Evolutionary conservation across 805 yeast genomes (phyloP), one percentile per base, ranked within the genome.

Genomic region (Wickerhamomyces queroliae): DNA sequence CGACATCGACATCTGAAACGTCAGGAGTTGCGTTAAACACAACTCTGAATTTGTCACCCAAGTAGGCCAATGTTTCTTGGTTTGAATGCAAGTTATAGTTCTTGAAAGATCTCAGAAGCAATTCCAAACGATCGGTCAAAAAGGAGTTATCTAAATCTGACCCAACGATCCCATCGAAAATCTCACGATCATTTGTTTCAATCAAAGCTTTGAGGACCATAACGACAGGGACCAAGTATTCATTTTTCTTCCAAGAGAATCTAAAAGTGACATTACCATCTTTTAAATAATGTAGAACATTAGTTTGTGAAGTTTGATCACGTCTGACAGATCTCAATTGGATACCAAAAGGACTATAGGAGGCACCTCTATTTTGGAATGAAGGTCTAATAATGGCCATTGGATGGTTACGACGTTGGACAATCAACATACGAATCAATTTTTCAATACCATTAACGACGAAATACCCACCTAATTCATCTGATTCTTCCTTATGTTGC

Each of bases 321-420:
- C 95, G 95, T 59, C 99, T 79, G 3, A 89, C 97, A 45, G 83
- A 78, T 67, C 99, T 79, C 45, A 93, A 83, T 68, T 90, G 97
- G 45, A 93, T 79, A 80, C 99, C 99, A 52, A 65, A 93, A 44
- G 80, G 79, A 30, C 96, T 70, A 66, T 93, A 93, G 7, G 87
- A 66, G 7, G 91, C 83, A 56, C 99, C 99, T 74, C 99, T 83
- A 67, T 89, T 89, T 37, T 82, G 83, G 58, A 91, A 93, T 10
- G 95, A 85, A 25, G 96, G 95, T 68, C 99, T 87, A 43, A 89
- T 83, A 54, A 93, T 79, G 11, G 98, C 98, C 96, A 93, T 88
- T 19, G 98, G 95, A 59, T 90, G 97, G 62, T 93, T 93, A 64
- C 99, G 78, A 63, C 98, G 82, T 67, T 91, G 99, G 16, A 93